phyloP scores from a whole-genome alignment of 352 stramenopile species.

The Plasmopara halstedii region DNA sequence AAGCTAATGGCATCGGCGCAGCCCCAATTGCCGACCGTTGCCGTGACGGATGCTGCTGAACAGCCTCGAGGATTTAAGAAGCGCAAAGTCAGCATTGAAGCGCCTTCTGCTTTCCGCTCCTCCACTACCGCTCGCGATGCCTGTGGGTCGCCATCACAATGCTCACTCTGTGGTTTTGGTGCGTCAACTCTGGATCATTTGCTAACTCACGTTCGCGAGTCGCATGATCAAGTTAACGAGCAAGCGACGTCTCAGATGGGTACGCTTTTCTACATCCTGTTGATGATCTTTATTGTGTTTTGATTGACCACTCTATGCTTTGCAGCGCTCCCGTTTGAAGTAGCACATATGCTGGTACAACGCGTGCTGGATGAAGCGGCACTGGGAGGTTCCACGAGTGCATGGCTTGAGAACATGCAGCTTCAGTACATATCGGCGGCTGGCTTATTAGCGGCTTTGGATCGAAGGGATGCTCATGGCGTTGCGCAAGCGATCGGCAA shows the following conservation, averaged over 20 bases:
- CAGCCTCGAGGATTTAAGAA: slow-evolving; percentile 35
- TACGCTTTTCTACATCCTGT: slow-evolving; percentile 20
- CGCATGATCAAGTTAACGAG: slow-evolving; percentile 14
- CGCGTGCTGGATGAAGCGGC: slow-evolving; percentile 39
- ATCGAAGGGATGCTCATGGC: slow-evolving; percentile 30
- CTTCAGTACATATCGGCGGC: slow-evolving; percentile 34
- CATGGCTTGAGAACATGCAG: slow-evolving; percentile 43
- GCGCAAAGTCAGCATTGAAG: slow-evolving; percentile 33
- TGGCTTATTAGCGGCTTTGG: slow-evolving; percentile 29
- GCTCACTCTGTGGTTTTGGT: slow-evolving; percentile 36
- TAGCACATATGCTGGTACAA: slow-evolving; percentile 52
- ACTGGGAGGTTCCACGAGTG: slow-evolving; percentile 43
- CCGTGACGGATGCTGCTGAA: slow-evolving; percentile 1
- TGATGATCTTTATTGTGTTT: slow-evolving; percentile 1
- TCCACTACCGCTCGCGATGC: slow-evolving; percentile 4
- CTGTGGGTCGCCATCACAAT: slow-evolving; percentile 13
- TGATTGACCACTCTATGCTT: slow-evolving; percentile 3
- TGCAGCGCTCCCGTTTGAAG: slow-evolving; percentile 41
- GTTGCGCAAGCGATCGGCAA: slow-evolving; percentile 30
- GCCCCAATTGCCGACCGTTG: slow-evolving; percentile 2
- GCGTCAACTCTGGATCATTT: slow-evolving; percentile 40
- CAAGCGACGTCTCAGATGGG: slow-evolving; percentile 33
- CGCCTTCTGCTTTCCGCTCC: slow-evolving; percentile 11
- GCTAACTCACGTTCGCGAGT: slow-evolving; percentile 41
- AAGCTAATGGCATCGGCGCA: slow-evolving; percentile 15